These are phyloP conservation scores for Monosporozyma servazzii DNA, from an alignment of 805 yeast genomes.

Conservation along the genomic window DNA sequence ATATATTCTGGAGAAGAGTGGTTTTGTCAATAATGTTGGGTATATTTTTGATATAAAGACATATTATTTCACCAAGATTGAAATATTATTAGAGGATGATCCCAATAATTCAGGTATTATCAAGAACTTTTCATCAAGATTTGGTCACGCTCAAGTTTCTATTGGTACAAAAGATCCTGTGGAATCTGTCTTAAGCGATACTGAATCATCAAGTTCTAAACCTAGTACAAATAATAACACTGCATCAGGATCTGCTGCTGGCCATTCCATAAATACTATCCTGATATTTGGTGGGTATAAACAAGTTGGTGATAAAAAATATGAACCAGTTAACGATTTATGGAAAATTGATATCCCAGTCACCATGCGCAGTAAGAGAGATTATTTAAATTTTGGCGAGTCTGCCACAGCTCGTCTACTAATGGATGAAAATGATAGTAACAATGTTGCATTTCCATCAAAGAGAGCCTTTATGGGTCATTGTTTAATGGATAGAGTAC, in stretches of 20 bases:
- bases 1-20: conserved; percentile 32
- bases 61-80: conserved; percentile 42
- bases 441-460: conserved; percentile 19
- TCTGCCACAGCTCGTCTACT: conserved; percentile 30
- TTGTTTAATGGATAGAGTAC: conserved; percentile 9
- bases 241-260: neutral
- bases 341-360: conserved; percentile 37
- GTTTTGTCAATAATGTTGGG: conserved; percentile 42
- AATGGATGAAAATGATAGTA: conserved; percentile 7
- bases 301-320: conserved; percentile 21
- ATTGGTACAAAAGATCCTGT: neutral
- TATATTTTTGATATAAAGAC: conserved; percentile 50
- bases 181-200: neutral
- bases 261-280: conserved; percentile 8
- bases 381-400: conserved; percentile 29
- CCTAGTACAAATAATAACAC: neutral
- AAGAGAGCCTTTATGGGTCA: conserved; percentile 31
- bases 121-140: conserved; percentile 19
- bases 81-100: conserved; percentile 25
- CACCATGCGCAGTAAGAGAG: conserved; percentile 27
- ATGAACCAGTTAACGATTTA: conserved; percentile 31
- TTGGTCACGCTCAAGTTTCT: conserved; percentile 34
- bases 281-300: conserved; percentile 43
- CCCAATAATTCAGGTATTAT: neutral
- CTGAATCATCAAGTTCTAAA: neutral